phyloP scores from a whole-genome alignment of 176 grass and related monocot species.

The Calamus simplicifolius region DNA sequence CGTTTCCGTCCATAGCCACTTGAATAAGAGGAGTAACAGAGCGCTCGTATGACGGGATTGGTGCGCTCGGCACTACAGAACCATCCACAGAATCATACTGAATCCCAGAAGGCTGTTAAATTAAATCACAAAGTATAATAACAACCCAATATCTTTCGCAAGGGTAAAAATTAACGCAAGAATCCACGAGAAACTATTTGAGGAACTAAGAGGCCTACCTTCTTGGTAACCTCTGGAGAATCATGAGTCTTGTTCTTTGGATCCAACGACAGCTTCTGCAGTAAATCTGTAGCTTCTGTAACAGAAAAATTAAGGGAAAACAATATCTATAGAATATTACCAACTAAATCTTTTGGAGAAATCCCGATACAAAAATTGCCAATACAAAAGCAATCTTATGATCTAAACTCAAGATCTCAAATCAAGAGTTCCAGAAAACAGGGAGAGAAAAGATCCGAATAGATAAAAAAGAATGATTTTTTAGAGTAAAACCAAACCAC shows the following conservation, averaged over 20 bases:
- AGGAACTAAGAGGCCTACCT: constrained; percentile 16
- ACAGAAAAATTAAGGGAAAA: constrained; percentile 29
- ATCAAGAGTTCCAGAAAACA: no score
- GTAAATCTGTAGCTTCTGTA: constrained; percentile 48
- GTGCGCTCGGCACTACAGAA: constrained; percentile 6
- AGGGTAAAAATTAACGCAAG: no score
- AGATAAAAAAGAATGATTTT: no score
- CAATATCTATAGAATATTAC: neutral
- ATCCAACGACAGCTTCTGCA: constrained; percentile 50
- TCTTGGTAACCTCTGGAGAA: constrained; percentile 24
- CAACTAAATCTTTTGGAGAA: no score
- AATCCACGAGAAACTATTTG: no score
- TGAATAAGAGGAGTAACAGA: constrained; percentile 33
- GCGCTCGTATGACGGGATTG: constrained; percentile 15
- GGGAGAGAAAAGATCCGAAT: no score
- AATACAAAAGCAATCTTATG: no score
- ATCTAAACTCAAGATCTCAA: no score
- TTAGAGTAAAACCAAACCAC: no score
- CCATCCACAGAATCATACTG: neutral
- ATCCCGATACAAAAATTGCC: no score
- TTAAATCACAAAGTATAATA: constrained; percentile 6
- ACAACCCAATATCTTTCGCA: neutral
- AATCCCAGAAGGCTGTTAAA: constrained; percentile 22
- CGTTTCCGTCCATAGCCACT: constrained; percentile 33
- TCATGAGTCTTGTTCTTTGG: constrained; percentile 28